Evolutionary conservation across 495 filamentous ascomycete genomes (phyloP), one percentile per base, ranked within the genome.

Genomic region (Letharia columbiana): DNA sequence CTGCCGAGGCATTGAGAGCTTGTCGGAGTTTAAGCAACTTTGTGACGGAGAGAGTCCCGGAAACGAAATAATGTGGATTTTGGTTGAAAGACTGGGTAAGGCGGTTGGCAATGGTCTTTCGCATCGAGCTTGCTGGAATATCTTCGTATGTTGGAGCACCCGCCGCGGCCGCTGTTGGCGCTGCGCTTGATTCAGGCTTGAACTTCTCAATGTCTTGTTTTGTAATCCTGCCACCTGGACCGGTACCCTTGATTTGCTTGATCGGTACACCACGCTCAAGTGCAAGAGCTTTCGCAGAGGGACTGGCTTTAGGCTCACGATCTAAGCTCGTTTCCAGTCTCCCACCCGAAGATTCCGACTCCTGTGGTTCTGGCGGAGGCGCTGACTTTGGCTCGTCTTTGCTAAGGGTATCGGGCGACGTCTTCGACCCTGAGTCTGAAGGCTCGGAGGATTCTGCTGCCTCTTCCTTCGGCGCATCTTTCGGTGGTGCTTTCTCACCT

Each of bases 41-140:
- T 72, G 81, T 82, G 60, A 98, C 94, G 41, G 92, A 97, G 70
- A 98, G 82, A 61, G 84, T 84, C 66, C 89, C 84, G 69, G 89
- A 88, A 71, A 99, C 94, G 75, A 94, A 99, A 85, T 96, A 99
- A 81, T 98, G 95, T 49, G 95, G 95, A 82, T 96, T 97, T 79
- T 96, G 88, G 71, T 87, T 84, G 76, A 89, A 80, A 28, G 93
- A 97, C 77, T 96, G 86, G 74, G 88, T 89, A 28, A 99, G 88
- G 70, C 95, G 91, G 75, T 74, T 84, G 73, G 95, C 95, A 72
- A 99, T 99, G 65, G 90, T 92, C 86, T 96, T 97, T 81, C 95
- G 94, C 94, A 99, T 99, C 69, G 86, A 88, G 72, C 83, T 87
- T 68, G 91, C 85, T 62, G 91, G 90, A 67, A 86, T 88, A 73